These are phyloP conservation scores for Myxozyma neglecta DNA, from an alignment of 805 yeast genomes.

Conservation along the genomic window DNA sequence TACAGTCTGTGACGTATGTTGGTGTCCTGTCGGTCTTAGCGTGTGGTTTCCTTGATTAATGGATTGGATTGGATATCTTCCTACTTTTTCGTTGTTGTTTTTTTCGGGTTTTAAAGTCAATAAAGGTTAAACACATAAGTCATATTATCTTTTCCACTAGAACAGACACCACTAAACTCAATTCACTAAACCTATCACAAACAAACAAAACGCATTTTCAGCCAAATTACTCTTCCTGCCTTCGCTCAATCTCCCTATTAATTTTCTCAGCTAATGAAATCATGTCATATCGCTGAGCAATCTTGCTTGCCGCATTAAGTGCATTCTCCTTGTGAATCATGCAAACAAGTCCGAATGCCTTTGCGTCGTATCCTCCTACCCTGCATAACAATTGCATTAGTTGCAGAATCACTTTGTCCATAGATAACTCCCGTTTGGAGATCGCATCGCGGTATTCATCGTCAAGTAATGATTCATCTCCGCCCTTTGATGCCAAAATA, in stretches of 20 bases:
- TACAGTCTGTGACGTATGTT: slow-evolving; percentile 6
- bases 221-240: slow-evolving; percentile 10
- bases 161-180: not conserved
- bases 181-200: not conserved
- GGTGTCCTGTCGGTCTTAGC: slow-evolving; percentile 3
- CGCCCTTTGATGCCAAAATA: slow-evolving; percentile 43
- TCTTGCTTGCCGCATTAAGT: slow-evolving; percentile 76
- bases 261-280: slow-evolving; percentile 55
- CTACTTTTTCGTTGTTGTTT: not conserved
- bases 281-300: slow-evolving; percentile 72
- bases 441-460: slow-evolving; percentile 53
- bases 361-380: slow-evolving; percentile 47
- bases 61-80: not conserved
- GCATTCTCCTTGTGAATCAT: slow-evolving; percentile 77
- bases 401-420: slow-evolving; percentile 77
- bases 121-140: slow-evolving; percentile 2
- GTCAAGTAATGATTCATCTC: slow-evolving; percentile 42
- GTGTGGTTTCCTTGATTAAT: not conserved
- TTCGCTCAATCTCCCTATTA: slow-evolving; percentile 52
- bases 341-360: slow-evolving; percentile 68
- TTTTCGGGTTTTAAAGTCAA: slow-evolving; percentile 3
- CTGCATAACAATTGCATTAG: slow-evolving; percentile 70
- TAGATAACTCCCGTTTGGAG: slow-evolving; percentile 50
- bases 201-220: not conserved
- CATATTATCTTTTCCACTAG: too few relatives aligned